Conservation (phyloP, 805 yeast species). For the Dipodascopsis uninucleata region DNA sequence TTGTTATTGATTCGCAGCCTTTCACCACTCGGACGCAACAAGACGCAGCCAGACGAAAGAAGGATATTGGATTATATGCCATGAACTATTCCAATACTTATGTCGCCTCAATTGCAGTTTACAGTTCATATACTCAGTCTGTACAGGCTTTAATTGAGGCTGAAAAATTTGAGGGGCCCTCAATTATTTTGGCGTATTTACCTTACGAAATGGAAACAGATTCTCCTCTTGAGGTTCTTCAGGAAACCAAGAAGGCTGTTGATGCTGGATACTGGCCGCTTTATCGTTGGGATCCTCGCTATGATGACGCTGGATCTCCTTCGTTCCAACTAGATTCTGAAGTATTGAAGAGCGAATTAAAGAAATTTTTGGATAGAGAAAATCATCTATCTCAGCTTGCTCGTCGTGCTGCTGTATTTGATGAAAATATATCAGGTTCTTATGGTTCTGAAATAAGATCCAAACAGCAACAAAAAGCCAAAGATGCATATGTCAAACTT, state of each 20-base stretch:
- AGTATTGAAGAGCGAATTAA: slow-evolving; percentile 68
- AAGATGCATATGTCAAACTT: slow-evolving; percentile 69
- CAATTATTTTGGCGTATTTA: slow-evolving; percentile 83
- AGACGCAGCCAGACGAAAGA: slow-evolving; percentile 52
- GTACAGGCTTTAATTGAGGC: slow-evolving; percentile 87
- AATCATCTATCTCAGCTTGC: slow-evolving; percentile 79
- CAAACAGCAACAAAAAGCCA: slow-evolving; percentile 63
- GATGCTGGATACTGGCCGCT: slow-evolving; percentile 97
- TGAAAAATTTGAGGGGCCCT: slow-evolving; percentile 83
- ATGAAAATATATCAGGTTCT: slow-evolving; percentile 63
- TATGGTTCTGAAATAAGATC: slow-evolving; percentile 59
- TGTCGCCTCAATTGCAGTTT: slow-evolving; percentile 92
- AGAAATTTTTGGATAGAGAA: slow-evolving; percentile 81
- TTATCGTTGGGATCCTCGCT: slow-evolving; percentile 74
- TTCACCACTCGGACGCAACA: slow-evolving; percentile 39
- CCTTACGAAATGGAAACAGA: slow-evolving; percentile 62
- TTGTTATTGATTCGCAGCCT: slow-evolving; percentile 85
- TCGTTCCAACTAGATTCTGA: slow-evolving; percentile 80
- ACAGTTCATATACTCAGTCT: slow-evolving; percentile 89
- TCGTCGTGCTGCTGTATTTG: slow-evolving; percentile 64
- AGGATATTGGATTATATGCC: slow-evolving; percentile 90
- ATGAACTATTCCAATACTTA: slow-evolving; percentile 87
- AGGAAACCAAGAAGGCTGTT: slow-evolving; percentile 84
- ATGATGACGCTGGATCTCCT: slow-evolving; percentile 47
- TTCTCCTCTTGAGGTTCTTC: slow-evolving; percentile 66